phyloP scores from a whole-genome alignment of 1,139 yeast genomes.

The Chernovozyma aurita region DNA sequence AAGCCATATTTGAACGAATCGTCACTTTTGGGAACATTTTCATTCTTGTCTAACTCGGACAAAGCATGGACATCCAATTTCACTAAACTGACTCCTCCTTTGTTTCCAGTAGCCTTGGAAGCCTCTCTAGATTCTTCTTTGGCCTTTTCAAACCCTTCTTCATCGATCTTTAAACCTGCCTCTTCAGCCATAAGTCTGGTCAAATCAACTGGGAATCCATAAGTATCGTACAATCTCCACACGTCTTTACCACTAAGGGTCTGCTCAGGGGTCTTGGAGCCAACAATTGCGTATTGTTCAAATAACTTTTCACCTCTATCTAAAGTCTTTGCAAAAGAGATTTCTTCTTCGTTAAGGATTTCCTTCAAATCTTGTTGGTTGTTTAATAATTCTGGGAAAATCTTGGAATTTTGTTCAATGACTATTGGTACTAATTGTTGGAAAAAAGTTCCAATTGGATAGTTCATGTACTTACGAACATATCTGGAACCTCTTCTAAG shows the following conservation, averaged over 20 bases:
- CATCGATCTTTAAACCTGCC: slow-evolving; percentile 90
- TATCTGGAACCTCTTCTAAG: slow-evolving; percentile 97
- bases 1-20: slow-evolving; percentile 72
- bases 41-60: slow-evolving; percentile 56
- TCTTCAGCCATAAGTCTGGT: slow-evolving; percentile 99
- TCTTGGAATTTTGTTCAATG: slow-evolving; percentile 79
- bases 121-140: slow-evolving; percentile 88
- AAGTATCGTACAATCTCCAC: slow-evolving; percentile 98
- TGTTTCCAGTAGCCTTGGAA: slow-evolving; percentile 77
- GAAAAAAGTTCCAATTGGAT: slow-evolving; percentile 91
- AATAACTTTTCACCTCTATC: slow-evolving; percentile 97
- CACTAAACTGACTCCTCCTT: slow-evolving; percentile 55
- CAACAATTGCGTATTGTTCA: slow-evolving; percentile 85
- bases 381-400: slow-evolving; percentile 84
- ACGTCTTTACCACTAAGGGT: slow-evolving; percentile 89
- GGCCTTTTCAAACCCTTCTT: slow-evolving; percentile 86
- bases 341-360: slow-evolving; percentile 92
- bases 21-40: slow-evolving; percentile 72
- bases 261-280: slow-evolving; percentile 70
- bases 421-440: slow-evolving; percentile 86
- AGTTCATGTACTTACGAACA: slow-evolving; percentile 92
- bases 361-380: slow-evolving; percentile 78
- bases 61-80: slow-evolving; percentile 90
- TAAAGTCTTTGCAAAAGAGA: slow-evolving; percentile 87
- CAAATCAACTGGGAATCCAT: slow-evolving; percentile 98